Percentiles rank a stretch among this genome's conserved stretches.
Evolutionary conservation across 2,329 filamentous ascomycete species (phyloP).

Genomic region (Clonostachys chloroleuca): DNA sequence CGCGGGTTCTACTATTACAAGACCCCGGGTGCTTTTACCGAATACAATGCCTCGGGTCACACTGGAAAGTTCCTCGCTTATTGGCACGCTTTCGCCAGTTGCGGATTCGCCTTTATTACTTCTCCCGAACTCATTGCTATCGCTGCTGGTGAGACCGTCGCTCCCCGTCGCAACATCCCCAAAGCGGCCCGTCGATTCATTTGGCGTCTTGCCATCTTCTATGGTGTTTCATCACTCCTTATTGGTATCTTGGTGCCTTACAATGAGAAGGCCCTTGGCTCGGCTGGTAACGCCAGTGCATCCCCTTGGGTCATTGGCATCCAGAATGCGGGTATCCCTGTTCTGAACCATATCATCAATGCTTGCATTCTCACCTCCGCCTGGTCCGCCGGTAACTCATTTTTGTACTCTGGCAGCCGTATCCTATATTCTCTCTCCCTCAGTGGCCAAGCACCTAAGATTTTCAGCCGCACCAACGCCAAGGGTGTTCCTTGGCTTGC

Average conservation of each 20-base stretch:
- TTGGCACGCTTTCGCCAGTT: slow-evolving; percentile 52
- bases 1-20: slow-evolving; percentile 37
- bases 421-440: slow-evolving; percentile 66
- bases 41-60: slow-evolving; percentile 37
- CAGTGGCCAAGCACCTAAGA: slow-evolving; percentile 58
- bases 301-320: slow-evolving; percentile 67
- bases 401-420: slow-evolving; percentile 64
- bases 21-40: slow-evolving; percentile 36
- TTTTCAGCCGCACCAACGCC: slow-evolving; percentile 56
- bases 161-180: slow-evolving; percentile 62
- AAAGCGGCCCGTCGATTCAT: slow-evolving; percentile 60
- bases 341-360: slow-evolving; percentile 64
- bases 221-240: slow-evolving; percentile 56
- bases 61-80: slow-evolving; percentile 54
- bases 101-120: slow-evolving; percentile 58
- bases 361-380: slow-evolving; percentile 63
- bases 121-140: slow-evolving; percentile 60
- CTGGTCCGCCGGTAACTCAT: slow-evolving; percentile 57
- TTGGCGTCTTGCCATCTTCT: slow-evolving; percentile 59
- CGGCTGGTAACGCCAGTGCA: slow-evolving; percentile 50
- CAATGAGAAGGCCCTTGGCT: slow-evolving; percentile 56
- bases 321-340: slow-evolving; percentile 57
- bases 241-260: slow-evolving; percentile 61
- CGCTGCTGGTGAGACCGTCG: slow-evolving; percentile 60
- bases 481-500: slow-evolving; percentile 56